Base-by-base conservation (phyloP, 768 basidiomycete species). In the Hortiboletus campestris region DNA sequence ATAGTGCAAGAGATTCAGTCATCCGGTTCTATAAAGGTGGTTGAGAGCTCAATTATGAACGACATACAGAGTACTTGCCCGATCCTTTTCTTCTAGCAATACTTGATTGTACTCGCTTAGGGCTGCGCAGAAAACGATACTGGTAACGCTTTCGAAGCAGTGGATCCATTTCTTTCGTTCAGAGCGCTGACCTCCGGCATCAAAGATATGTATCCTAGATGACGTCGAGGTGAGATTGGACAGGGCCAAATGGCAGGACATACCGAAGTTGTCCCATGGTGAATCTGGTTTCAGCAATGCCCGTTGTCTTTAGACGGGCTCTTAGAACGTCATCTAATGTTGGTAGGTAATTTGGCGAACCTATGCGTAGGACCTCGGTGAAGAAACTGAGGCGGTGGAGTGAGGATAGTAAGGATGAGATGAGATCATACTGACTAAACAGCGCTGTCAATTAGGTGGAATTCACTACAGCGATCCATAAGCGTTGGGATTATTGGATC, bases 361-460 rank as follows among this genome's bases (percentile, higher is more conserved):
- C 91, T 68, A 98, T 94, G 43, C 94, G 84, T n/a, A 83, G 73
- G 11, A 94, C 87, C 50, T 93, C 84, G 12, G 79, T 78, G 73
- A 97, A 95, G 74, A 98, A 98, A 71, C 91, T 94, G 57, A 11
- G 19, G 40, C 13, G 10, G 16, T 9, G 2, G 3, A 13, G 14
- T 59, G 19, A 56, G 60, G 22, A 49, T 20, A 22, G 31, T 0
- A 32, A 7, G 12, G 47, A 40, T 2, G 31, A 16, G 19, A 49
- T 7, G 3, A 41, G 34, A 42, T 20, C 10, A 25, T 12, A 81
- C 89, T 67, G 63, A 92, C 91, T 96, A 96, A 42, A 79, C 78
- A 0, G 95, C 95, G n/a, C 84, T 90, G 67, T 97, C 95, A 91
- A 95, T 96, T 14, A 97, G 76, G 67, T 96, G 94, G 64, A 95